phyloP scores from a whole-genome alignment of 2,329 filamentous ascomycete genomes.

The Sclerotinia spermophila region DNA sequence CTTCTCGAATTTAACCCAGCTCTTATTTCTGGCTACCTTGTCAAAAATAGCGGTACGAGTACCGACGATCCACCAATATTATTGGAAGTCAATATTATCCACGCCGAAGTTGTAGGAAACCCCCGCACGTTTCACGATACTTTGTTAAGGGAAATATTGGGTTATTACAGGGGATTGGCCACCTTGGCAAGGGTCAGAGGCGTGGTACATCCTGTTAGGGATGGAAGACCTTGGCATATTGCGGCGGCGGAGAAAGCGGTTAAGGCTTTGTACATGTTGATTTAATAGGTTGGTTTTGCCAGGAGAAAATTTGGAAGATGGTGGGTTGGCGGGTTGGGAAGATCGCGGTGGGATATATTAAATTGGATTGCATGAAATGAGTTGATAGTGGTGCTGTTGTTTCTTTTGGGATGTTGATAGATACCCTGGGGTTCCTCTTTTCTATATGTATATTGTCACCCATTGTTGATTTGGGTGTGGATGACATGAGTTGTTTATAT shows the following conservation, averaged over 20 bases:
- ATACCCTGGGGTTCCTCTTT: slow-evolving; percentile 12
- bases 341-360: not conserved
- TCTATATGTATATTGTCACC: slow-evolving; percentile 1
- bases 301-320: not conserved
- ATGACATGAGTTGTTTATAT: not conserved
- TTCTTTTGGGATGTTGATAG: slow-evolving; percentile 13
- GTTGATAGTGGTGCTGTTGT: not conserved
- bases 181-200: slow-evolving; percentile 66
- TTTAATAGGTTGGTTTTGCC: slow-evolving; percentile 42
- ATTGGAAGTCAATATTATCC: slow-evolving; percentile 64
- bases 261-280: slow-evolving; percentile 59
- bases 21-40: slow-evolving; percentile 61
- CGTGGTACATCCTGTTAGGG: slow-evolving; percentile 54
- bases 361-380: not conserved
- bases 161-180: slow-evolving; percentile 64
- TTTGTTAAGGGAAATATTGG: slow-evolving; percentile 66
- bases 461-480: not conserved
- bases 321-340: not conserved
- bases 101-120: slow-evolving; percentile 42
- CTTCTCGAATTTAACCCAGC: slow-evolving; percentile 54
- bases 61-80: slow-evolving; percentile 56
- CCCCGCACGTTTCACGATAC: slow-evolving; percentile 50
- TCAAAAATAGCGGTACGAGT: slow-evolving; percentile 57
- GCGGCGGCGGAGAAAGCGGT: slow-evolving; percentile 67
- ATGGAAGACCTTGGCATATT: slow-evolving; percentile 75